Evolutionary conservation across 2,329 filamentous ascomycete species (phyloP), one percentile per base, ranked within the genome.

Genomic region (Dactylonectria macrodidyma): DNA sequence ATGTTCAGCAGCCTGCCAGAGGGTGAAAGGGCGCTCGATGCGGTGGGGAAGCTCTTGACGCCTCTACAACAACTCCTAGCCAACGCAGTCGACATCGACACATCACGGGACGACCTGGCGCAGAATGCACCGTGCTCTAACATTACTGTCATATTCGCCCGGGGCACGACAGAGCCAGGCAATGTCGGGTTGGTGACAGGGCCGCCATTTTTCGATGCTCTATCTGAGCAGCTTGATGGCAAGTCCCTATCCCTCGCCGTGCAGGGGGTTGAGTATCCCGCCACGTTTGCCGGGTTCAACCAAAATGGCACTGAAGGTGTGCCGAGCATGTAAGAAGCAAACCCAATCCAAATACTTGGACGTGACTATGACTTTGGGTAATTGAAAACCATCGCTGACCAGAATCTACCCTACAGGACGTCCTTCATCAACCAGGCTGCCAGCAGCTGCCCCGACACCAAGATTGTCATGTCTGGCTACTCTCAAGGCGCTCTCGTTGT

Each of bases 401-500:
- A 4, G 26, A 16, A 22, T 19, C 33, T 8, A 19, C 19, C 19
- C 19, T 48, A 38, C 8, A 65, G 62, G 48, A 52, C 62, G 6
- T n/a, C 38, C 12, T 26, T 59, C 16, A 54, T 59, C 30, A 44
- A 55, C 36, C 36, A 65, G 38, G 62, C 62, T 5, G 22, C 48
- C 26, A 47, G 48, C 47, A 54, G 47, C 12, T 65, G 62, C 38
- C 62, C 62, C 38, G 33, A 55, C 36, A 59, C 62, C 26, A 55
- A 59, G 47, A 46, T 65, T 41, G 62, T 65, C 55, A 54, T 65
- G 36, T 65, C 62, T 34, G 62, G 62, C 1, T 65, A 65, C 62
- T 59, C 55, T 3, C 62, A 65, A 24, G 62, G 62, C 22, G 62
- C 55, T 33, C 57, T 59, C n/a, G 36, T 65, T n/a, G 56, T 58